Evolutionary conservation across 2,329 filamentous ascomycete genomes (phyloP), one percentile per base, ranked within the genome.

Genomic region (Nannizzia gypsea): DNA sequence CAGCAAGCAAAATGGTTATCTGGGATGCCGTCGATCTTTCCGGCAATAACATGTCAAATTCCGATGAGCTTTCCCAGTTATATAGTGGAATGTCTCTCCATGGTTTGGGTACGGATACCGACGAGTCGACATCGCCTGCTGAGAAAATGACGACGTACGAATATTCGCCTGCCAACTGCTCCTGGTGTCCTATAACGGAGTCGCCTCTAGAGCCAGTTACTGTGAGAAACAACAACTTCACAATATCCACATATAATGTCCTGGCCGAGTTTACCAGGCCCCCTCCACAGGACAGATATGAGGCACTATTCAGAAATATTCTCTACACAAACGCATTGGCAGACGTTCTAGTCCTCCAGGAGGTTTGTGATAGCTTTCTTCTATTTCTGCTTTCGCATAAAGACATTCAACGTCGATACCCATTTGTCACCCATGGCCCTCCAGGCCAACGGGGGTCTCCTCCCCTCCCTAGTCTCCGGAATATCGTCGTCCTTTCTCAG

Each of bases 331-430:
- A 64, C 38, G 71, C 70, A 8, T 63, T 66, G 42, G 70, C 73
- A 2, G 72, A 76, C 59, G 64, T 78, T 20, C 59, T 78, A 0
- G 69, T 74, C 2, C 74, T 88, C 3, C 79, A 87, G 67, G 85
- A 87, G 70, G 81, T 87, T 1, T 85, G 83, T 0, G 83, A 87
- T 62, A 76, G 81, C 44, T 85, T 87, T 62, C 76, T 88, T 0
- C 75, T 76, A 0, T 78, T 77, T 60, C 71, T 88, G 0, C 77
- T 87, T 1, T 65, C 67, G 2, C 68, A 81, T 59, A 61, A 71
- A 1, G 65, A 70, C 1, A 72, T 87, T 24, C 75, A 76, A 28
- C 64, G 69, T 9, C 71, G 68, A 1, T 87, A 84, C 63, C 75
- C 78, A 1, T 86, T 79, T 66, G 70, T 73, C n/a, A 83, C 81